phyloP scores from a whole-genome alignment of 495 filamentous ascomycete genomes.

The Aspergillus saccharolyticus region DNA sequence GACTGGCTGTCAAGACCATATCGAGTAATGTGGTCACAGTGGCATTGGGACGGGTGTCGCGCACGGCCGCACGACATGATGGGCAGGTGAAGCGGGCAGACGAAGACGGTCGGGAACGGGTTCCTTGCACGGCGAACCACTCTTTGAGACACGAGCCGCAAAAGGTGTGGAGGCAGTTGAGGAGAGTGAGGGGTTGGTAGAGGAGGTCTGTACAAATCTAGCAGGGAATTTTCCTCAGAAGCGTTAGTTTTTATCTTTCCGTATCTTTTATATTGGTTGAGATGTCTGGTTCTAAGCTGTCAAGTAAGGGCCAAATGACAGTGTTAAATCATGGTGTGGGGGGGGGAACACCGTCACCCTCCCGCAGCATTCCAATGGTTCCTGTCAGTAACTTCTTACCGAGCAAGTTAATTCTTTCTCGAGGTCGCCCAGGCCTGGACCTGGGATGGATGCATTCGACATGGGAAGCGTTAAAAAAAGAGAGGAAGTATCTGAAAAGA shows the following conservation, averaged over 20 bases:
- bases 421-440: slow-evolving; percentile 50
- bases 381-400: slow-evolving; percentile 50
- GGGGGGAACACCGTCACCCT: background rate
- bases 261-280: background rate
- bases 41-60: slow-evolving; percentile 78
- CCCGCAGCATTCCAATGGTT: background rate
- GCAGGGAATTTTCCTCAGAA: background rate
- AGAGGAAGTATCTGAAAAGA: background rate
- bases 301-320: background rate
- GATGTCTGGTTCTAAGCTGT: background rate
- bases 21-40: slow-evolving; percentile 18
- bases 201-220: slow-evolving; percentile 97
- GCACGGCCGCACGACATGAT: slow-evolving; percentile 80
- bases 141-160: slow-evolving; percentile 91
- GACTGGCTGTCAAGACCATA: slow-evolving; percentile 62
- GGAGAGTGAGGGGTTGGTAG: slow-evolving; percentile 89
- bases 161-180: slow-evolving; percentile 96
- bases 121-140: slow-evolving; percentile 74
- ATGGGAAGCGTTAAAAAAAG: slow-evolving; percentile 13
- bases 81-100: slow-evolving; percentile 74
- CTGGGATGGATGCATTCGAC: slow-evolving; percentile 15
- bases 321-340: background rate
- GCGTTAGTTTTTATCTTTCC: background rate
- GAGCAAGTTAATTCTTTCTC: slow-evolving; percentile 91
- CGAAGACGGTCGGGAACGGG: slow-evolving; percentile 35